Evolutionary conservation across 2,329 filamentous ascomycete species (phyloP).

Genomic region (Thelonectria blattea): DNA sequence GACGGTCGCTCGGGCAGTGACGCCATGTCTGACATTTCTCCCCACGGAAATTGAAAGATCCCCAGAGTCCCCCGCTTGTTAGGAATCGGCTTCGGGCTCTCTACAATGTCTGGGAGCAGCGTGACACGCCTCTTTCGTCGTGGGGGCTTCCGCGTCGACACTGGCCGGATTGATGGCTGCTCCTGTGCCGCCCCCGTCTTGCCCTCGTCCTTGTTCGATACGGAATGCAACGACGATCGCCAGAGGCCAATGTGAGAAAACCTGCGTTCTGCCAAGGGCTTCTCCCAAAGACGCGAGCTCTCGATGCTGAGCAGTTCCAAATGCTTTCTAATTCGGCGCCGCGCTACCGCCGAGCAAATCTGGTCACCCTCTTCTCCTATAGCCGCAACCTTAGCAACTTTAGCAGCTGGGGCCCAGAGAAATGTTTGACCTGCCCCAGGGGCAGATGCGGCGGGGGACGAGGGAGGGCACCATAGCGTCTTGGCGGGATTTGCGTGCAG

Average conservation of each 20-base stretch:
- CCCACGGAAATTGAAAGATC: constrained; percentile 71
- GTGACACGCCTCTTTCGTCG: constrained; percentile 63
- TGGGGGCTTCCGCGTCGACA: constrained; percentile 57
- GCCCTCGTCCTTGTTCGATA: constrained; percentile 1
- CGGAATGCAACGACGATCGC: constrained; percentile 21
- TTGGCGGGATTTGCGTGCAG: constrained; percentile 21
- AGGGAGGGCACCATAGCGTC: constrained; percentile 32
- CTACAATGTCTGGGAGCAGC: constrained; percentile 66
- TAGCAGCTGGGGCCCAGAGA: constrained; percentile 33
- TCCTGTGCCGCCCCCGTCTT: constrained; percentile 24
- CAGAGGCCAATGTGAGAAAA: constrained; percentile 26
- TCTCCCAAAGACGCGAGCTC: constrained; percentile 33
- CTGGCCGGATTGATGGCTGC: constrained; percentile 44
- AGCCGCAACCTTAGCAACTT: constrained; percentile 20
- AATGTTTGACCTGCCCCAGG: constrained; percentile 22
- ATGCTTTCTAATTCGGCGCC: constrained; percentile 15
- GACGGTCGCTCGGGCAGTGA: constrained; percentile 49
- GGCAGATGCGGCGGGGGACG: constrained; percentile 15
- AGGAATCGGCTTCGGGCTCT: constrained; percentile 64
- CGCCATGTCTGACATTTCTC: constrained; percentile 65
- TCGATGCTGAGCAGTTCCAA: constrained; percentile 30
- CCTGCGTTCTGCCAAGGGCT: constrained; percentile 11
- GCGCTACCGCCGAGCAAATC: constrained; percentile 10
- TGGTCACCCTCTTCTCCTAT: constrained; percentile 18
- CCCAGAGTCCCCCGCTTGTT: constrained; percentile 65